Conservation (phyloP, 331 rosid genomes). For the Prunus yedoensis region DNA sequence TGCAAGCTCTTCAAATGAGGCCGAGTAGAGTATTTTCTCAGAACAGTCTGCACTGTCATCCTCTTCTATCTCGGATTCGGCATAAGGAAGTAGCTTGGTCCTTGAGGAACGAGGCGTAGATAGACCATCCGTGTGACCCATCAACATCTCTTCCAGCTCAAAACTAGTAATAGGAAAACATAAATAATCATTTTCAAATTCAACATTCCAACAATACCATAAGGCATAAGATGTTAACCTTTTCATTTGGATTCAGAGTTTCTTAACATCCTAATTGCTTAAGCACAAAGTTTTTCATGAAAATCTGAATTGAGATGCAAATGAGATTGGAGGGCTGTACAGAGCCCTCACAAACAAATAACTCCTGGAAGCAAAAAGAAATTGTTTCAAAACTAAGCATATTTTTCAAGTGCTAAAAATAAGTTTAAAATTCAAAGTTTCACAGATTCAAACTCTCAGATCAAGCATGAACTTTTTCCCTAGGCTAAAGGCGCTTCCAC, state of each 20-base stretch:
- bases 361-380: no score
- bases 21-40: constrained; percentile 63
- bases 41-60: constrained; percentile 47
- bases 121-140: constrained; percentile 58
- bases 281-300: not conserved
- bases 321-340: not conserved
- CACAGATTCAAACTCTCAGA: not conserved
- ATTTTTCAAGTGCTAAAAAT: not conserved
- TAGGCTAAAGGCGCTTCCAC: not conserved
- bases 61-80: constrained; percentile 44
- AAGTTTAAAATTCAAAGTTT: not conserved
- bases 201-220: constrained; percentile 8
- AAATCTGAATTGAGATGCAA: not conserved
- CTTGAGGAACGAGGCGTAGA: constrained; percentile 50
- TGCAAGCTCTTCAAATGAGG: constrained; percentile 81
- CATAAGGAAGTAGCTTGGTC: constrained; percentile 51
- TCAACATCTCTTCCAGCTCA: constrained; percentile 58
- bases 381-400: not conserved
- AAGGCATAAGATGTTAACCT: not conserved
- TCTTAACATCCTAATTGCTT: not conserved
- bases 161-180: constrained; percentile 29
- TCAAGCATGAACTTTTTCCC: not conserved
- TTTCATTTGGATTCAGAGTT: not conserved
- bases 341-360: no score
- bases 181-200: not conserved